Conservation (phyloP, 2,329 filamentous ascomycete species). For the Diaporthe sp. region DNA sequence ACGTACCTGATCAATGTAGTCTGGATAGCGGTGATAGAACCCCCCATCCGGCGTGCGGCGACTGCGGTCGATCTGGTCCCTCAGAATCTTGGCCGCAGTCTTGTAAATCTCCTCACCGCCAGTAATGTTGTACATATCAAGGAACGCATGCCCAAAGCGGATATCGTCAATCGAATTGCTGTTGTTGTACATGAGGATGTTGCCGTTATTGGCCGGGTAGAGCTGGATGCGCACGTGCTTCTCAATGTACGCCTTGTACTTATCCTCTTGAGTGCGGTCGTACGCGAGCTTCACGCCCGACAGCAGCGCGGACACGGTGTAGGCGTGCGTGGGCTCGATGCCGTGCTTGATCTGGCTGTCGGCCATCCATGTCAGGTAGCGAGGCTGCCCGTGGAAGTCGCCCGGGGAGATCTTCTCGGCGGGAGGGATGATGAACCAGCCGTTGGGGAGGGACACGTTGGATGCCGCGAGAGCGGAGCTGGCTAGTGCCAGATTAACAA, state of each 20-base stretch:
- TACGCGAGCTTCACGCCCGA: constrained; percentile 7
- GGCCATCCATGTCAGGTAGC: constrained; percentile 16
- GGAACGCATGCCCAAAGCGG: constrained; percentile 11
- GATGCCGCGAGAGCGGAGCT: neutral
- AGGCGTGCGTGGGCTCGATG: constrained; percentile 12
- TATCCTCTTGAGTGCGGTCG: neutral
- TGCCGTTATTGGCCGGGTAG: neutral
- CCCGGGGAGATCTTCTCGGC: neutral
- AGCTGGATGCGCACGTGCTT: neutral
- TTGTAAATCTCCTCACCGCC: constrained; percentile 12
- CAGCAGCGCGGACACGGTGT: constrained; percentile 4
- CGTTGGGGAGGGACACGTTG: constrained; percentile 1
- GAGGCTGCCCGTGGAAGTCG: constrained; percentile 11
- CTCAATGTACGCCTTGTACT: neutral
- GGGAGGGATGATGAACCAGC: constrained; percentile 17
- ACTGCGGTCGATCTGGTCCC: constrained; percentile 5
- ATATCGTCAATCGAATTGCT: constrained; percentile 17
- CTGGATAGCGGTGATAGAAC: constrained; percentile 9
- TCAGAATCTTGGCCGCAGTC: neutral
- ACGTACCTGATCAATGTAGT: constrained; percentile 8
- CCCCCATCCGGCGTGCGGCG: constrained; percentile 3
- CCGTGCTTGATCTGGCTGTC: constrained; percentile 13
- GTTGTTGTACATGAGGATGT: constrained; percentile 12
- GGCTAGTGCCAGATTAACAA: neutral
- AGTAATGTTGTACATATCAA: neutral